These are phyloP conservation scores for Dryadomyces sulphureus DNA, from an alignment of 2,329 filamentous ascomycete genomes.

Conservation along the genomic window DNA sequence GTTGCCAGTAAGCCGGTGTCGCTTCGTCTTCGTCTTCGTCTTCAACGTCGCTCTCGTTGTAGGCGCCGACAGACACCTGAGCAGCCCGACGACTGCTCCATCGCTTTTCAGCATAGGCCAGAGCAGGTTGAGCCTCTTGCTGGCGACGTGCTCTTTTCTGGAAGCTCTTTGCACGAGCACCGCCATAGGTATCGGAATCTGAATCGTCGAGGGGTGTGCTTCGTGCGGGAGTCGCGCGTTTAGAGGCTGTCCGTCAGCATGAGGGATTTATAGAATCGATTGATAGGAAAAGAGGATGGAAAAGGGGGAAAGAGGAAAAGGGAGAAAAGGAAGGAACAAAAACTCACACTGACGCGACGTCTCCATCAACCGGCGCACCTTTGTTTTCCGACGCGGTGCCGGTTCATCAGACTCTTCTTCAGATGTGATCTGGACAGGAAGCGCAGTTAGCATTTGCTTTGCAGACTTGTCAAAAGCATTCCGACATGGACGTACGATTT, in stretches of 20 bases:
- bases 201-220: constrained; percentile 44
- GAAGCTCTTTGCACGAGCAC: constrained; percentile 50
- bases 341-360: constrained; percentile 10
- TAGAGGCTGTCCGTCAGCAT: constrained; percentile 35
- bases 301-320: neutral
- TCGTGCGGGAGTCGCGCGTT: constrained; percentile 40
- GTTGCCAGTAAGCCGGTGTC: constrained; percentile 55
- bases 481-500: constrained; percentile 35
- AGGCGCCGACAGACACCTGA: constrained; percentile 48
- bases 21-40: constrained; percentile 52
- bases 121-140: constrained; percentile 50
- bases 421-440: constrained; percentile 5
- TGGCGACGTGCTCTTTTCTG: constrained; percentile 69
- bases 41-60: constrained; percentile 53
- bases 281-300: constrained; percentile 26
- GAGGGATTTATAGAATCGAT: neutral
- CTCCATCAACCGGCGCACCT: constrained; percentile 46
- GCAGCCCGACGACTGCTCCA: constrained; percentile 82
- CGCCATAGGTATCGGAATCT: constrained; percentile 66
- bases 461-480: too few relatives aligned
- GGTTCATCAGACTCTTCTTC: constrained; percentile 33
- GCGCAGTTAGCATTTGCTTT: neutral
- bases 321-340: neutral
- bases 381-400: constrained; percentile 43
- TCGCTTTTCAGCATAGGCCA: constrained; percentile 64